Evolutionary conservation across 768 basidiomycete species (phyloP).

Genomic region (Tylopilus cervinicoccineus): DNA sequence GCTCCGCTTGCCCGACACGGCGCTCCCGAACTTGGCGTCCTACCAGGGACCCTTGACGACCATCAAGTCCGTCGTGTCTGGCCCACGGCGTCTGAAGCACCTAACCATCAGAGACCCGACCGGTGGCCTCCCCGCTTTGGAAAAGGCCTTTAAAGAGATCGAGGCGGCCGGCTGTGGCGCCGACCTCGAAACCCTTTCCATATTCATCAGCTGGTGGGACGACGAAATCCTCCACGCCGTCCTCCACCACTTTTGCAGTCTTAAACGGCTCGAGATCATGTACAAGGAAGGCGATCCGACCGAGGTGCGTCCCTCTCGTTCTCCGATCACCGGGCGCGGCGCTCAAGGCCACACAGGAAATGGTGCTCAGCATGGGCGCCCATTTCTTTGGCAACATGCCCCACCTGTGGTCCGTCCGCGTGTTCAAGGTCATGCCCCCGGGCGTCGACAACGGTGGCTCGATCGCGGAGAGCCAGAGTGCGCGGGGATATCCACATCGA

Average conservation of each 20-base stretch:
- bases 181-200: conserved; percentile 28
- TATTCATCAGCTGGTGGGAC: conserved; percentile 43
- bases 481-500: conserved; percentile 13
- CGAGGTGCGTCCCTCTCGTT: conserved; percentile 33
- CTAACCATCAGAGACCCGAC: conserved; percentile 25
- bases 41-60: conserved; percentile 28
- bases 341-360: conserved; percentile 25
- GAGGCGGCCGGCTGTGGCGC: conserved; percentile 16
- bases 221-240: conserved; percentile 43
- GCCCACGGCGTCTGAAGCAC: conserved; percentile 15
- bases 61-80: conserved; percentile 22
- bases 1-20: conserved; percentile 16
- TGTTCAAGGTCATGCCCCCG: conserved; percentile 31
- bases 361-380: conserved; percentile 40
- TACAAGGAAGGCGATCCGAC: conserved; percentile 36
- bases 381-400: conserved; percentile 38
- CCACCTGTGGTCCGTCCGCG: conserved; percentile 35
- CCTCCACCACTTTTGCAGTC: conserved; percentile 32
- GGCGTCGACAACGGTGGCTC: conserved; percentile 7
- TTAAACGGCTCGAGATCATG: conserved; percentile 39
- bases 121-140: conserved; percentile 19
- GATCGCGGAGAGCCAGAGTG: conserved; percentile 2
- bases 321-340: too few species aligned
- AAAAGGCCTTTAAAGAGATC: conserved; percentile 26
- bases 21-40: conserved; percentile 17